Percentiles rank a stretch among this genome's conserved stretches.
These are phyloP conservation scores for Dothistroma pini DNA, from an alignment of 2,329 filamentous ascomycete species.

Conservation along the genomic window DNA sequence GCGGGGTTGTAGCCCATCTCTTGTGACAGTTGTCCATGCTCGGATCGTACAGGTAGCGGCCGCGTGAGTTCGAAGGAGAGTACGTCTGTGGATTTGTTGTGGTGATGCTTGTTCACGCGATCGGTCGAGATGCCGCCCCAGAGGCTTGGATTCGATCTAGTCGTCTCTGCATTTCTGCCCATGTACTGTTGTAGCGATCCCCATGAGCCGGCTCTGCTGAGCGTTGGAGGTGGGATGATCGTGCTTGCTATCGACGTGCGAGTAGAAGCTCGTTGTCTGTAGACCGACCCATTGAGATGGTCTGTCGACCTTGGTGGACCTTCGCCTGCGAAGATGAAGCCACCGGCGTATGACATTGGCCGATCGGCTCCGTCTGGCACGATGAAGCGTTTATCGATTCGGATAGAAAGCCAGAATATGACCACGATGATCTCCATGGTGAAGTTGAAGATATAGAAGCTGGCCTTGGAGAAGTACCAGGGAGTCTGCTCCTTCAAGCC, in stretches of 20 bases:
- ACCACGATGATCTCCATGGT: slow-evolving; percentile 68
- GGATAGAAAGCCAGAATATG: slow-evolving; percentile 59
- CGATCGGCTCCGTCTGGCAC: slow-evolving; percentile 66
- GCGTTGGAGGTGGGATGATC: slow-evolving; percentile 4
- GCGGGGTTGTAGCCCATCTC: neutral
- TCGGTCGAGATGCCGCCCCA: slow-evolving; percentile 3
- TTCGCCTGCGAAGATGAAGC: slow-evolving; percentile 8
- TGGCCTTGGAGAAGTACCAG: slow-evolving; percentile 67
- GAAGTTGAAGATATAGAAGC: slow-evolving; percentile 80
- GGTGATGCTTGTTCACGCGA: neutral
- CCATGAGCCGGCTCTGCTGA: slow-evolving; percentile 2
- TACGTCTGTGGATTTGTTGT: neutral
- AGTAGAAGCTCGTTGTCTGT: neutral
- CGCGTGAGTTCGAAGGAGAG: neutral
- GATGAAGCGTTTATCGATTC: slow-evolving; percentile 73
- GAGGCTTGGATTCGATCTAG: neutral
- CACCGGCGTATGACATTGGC: slow-evolving; percentile 35
- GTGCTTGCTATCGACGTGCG: slow-evolving; percentile 3
- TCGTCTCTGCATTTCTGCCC: neutral
- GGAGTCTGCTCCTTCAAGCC: slow-evolving; percentile 50
- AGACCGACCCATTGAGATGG: neutral
- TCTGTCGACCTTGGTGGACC: neutral
- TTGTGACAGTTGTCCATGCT: neutral
- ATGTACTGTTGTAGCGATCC: neutral
- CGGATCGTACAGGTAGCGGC: neutral